A percentile compares a stretch with the other conserved stretches of the same genome.
Conservation (phyloP, 2,329 filamentous ascomycete genomes). For the Colletotrichum tofieldiae region DNA sequence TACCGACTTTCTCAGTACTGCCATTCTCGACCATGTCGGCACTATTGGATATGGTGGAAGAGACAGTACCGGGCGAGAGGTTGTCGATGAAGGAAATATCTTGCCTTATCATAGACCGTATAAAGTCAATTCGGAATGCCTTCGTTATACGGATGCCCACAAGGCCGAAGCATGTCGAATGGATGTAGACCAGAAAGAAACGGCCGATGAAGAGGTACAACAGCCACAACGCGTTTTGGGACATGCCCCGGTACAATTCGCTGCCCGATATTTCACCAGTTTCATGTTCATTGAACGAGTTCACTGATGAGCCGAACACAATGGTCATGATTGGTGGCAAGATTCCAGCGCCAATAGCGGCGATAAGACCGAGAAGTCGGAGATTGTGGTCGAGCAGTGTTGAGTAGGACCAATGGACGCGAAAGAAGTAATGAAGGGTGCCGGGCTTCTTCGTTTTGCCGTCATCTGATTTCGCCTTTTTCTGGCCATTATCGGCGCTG, state of each 20-base stretch:
- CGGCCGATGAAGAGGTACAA: slow-evolving; percentile 3
- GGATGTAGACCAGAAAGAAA: not conserved
- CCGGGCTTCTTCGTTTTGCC: too few relatives aligned
- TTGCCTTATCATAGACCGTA: not conserved
- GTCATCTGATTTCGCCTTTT: too few relatives aligned
- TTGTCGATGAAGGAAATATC: slow-evolving; percentile 8
- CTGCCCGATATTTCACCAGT: too few relatives aligned
- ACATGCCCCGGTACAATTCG: not conserved
- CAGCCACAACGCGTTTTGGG: not conserved
- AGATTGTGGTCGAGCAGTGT: too few relatives aligned
- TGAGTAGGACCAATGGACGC: too few relatives aligned
- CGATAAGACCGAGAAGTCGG: too few relatives aligned
- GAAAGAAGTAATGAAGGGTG: too few relatives aligned
- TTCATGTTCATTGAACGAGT: too few relatives aligned
- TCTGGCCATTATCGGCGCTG: too few relatives aligned
- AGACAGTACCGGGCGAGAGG: not conserved
- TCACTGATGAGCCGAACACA: too few relatives aligned
- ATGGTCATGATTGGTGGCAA: too few relatives aligned
- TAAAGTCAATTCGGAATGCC: not conserved
- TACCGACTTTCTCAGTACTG: slow-evolving; percentile 3
- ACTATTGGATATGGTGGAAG: not conserved
- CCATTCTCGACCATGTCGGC: not conserved
- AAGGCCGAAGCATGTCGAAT: not conserved
- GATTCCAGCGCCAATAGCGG: too few relatives aligned
- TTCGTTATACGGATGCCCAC: not conserved